Conservation (phyloP, 1,139 yeast species). For the Pichia cactophila region DNA sequence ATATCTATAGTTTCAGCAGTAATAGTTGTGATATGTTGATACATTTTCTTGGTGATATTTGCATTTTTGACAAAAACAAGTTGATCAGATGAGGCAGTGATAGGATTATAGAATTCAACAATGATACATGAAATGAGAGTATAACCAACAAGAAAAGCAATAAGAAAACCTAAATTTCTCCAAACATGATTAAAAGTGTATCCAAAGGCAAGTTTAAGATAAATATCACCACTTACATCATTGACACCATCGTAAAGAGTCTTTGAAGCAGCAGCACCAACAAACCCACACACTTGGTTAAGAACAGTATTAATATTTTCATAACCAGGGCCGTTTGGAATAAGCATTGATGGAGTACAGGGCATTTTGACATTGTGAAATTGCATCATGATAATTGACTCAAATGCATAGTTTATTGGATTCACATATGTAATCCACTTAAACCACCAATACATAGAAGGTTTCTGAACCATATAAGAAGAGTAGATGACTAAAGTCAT, state of each 20-base stretch:
- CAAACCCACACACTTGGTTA: slow-evolving; percentile 44
- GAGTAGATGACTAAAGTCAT: slow-evolving; percentile 42
- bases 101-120: slow-evolving; percentile 29
- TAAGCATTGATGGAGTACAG: slow-evolving; percentile 35
- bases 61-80: slow-evolving; percentile 20
- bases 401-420: slow-evolving; percentile 51
- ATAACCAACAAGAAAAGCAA: slow-evolving; percentile 40
- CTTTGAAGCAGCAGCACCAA: slow-evolving; percentile 36
- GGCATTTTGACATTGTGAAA: slow-evolving; percentile 48
- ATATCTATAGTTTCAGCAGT: background rate
- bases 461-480: slow-evolving; percentile 49
- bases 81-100: slow-evolving; percentile 19
- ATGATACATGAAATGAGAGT: slow-evolving; percentile 23
- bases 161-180: slow-evolving; percentile 46
- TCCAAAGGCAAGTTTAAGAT: slow-evolving; percentile 31
- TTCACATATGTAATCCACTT: slow-evolving; percentile 53
- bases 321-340: slow-evolving; percentile 47
- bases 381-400: slow-evolving; percentile 45
- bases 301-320: slow-evolving; percentile 28
- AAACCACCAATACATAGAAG: slow-evolving; percentile 58
- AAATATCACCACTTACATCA: slow-evolving; percentile 38
- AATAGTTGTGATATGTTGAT: background rate
- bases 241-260: slow-evolving; percentile 34
- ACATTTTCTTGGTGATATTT: slow-evolving; percentile 2
- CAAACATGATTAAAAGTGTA: slow-evolving; percentile 38